phyloP scores from a whole-genome alignment of 352 stramenopile genomes.

The Phytopythium montanum region DNA sequence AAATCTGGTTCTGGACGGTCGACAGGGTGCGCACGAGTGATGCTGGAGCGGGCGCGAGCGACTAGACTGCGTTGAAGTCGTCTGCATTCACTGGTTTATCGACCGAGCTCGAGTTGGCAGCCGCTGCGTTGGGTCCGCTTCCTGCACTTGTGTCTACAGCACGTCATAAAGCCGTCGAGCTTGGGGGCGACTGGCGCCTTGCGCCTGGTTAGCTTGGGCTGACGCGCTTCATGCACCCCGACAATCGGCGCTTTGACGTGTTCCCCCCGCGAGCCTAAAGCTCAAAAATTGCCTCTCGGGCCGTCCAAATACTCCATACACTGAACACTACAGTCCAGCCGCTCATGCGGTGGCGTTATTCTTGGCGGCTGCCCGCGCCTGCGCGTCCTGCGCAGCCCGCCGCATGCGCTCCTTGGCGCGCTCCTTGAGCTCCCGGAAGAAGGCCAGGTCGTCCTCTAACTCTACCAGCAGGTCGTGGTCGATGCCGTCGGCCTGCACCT shows the following conservation, averaged over 20 bases:
- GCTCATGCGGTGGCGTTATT: slow-evolving; percentile 25
- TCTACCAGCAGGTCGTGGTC: slow-evolving; percentile 59
- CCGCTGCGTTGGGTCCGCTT: too few relatives aligned
- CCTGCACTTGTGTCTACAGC: too few relatives aligned
- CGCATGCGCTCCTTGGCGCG: slow-evolving; percentile 68
- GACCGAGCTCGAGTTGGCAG: too few relatives aligned
- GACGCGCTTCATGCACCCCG: neutral
- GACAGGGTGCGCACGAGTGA: neutral
- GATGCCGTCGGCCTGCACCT: slow-evolving; percentile 40
- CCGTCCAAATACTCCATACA: slow-evolving; percentile 2
- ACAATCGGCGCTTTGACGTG: neutral
- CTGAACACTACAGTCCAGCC: neutral
- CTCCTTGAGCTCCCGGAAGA: slow-evolving; percentile 68
- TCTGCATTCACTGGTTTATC: too few relatives aligned
- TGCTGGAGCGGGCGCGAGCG: neutral
- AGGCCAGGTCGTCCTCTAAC: slow-evolving; percentile 66
- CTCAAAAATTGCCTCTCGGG: neutral
- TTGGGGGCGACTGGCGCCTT: too few relatives aligned
- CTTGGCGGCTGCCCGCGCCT: slow-evolving; percentile 22
- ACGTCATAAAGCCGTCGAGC: too few relatives aligned
- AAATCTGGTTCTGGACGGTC: neutral
- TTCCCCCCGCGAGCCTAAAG: neutral
- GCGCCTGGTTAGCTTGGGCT: neutral
- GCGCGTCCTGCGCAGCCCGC: slow-evolving; percentile 44
- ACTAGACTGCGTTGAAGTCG: neutral